phyloP scores from a whole-genome alignment of 2,329 filamentous ascomycete genomes.

The Alternaria gaisen region DNA sequence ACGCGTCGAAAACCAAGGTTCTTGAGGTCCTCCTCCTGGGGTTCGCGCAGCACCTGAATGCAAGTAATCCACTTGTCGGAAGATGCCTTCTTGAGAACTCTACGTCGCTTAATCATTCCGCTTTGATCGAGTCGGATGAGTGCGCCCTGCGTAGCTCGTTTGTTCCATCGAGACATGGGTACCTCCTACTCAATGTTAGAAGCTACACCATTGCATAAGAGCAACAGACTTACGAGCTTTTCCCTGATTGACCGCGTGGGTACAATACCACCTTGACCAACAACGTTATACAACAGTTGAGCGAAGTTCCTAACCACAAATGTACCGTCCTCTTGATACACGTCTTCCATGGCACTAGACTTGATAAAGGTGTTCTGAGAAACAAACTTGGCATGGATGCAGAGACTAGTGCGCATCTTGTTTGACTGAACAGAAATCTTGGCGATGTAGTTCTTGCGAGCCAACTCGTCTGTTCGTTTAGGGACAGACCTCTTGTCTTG shows the following conservation, averaged over 20 bases:
- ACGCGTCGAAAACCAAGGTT: slow-evolving; percentile 43
- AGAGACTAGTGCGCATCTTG: slow-evolving; percentile 64
- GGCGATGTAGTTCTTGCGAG: slow-evolving; percentile 67
- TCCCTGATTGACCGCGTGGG: slow-evolving; percentile 62
- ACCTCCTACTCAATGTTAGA: slow-evolving; percentile 40
- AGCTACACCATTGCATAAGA: background rate
- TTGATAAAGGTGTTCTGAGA: slow-evolving; percentile 41
- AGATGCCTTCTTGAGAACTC: slow-evolving; percentile 40
- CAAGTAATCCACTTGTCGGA: slow-evolving; percentile 44
- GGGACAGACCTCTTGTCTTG: slow-evolving; percentile 73
- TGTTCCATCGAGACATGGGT: slow-evolving; percentile 48
- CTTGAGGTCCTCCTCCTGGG: slow-evolving; percentile 45
- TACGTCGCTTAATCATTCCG: slow-evolving; percentile 52
- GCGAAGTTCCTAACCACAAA: slow-evolving; percentile 62
- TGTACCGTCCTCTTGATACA: slow-evolving; percentile 46
- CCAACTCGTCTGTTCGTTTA: slow-evolving; percentile 65
- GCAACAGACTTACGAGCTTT: slow-evolving; percentile 51
- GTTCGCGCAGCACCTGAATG: slow-evolving; percentile 54
- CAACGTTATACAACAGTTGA: slow-evolving; percentile 57
- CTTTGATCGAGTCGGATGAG: slow-evolving; percentile 52
- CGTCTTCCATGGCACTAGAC: slow-evolving; percentile 42
- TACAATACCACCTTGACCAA: slow-evolving; percentile 62
- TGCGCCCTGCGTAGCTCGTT: slow-evolving; percentile 51
- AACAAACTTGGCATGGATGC: slow-evolving; percentile 62
- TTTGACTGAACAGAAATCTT: slow-evolving; percentile 57